A percentile compares a stretch with the other conserved stretches of the same genome.
phyloP scores from a whole-genome alignment of 2,329 filamentous ascomycete species.

The Cordyceps fumosorosea region DNA sequence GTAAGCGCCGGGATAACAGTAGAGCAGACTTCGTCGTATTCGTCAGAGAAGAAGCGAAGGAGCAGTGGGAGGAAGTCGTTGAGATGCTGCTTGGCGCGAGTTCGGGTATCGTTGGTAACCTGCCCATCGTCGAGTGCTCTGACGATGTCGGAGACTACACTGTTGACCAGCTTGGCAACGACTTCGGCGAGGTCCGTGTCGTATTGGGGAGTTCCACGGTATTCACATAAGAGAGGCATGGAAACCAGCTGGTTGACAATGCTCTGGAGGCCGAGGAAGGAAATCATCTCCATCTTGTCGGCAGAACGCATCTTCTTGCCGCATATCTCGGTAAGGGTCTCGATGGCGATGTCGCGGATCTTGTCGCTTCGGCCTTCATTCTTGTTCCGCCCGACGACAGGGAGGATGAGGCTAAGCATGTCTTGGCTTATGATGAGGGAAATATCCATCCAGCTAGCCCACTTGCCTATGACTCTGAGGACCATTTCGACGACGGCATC shows the following conservation, averaged over 20 bases:
- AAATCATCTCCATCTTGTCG: slow-evolving; percentile 92
- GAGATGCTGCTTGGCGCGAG: slow-evolving; percentile 73
- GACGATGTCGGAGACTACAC: slow-evolving; percentile 78
- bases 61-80: slow-evolving; percentile 80
- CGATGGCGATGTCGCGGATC: slow-evolving; percentile 84
- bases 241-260: slow-evolving; percentile 81
- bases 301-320: slow-evolving; percentile 94
- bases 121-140: slow-evolving; percentile 68
- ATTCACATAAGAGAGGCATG: slow-evolving; percentile 73
- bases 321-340: slow-evolving; percentile 92
- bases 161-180: slow-evolving; percentile 93
- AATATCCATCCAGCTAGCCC: slow-evolving; percentile 99
- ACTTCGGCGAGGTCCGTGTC: slow-evolving; percentile 94
- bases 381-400: slow-evolving; percentile 73
- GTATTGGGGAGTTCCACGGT: slow-evolving; percentile 76
- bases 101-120: slow-evolving; percentile 56
- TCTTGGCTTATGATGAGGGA: slow-evolving; percentile 83
- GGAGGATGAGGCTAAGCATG: slow-evolving; percentile 78
- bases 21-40: slow-evolving; percentile 96
- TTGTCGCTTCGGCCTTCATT: slow-evolving; percentile 60
- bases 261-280: slow-evolving; percentile 78
- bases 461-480: slow-evolving; percentile 86
- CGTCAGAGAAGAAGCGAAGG: slow-evolving; percentile 91
- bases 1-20: slow-evolving; percentile 90
- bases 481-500: slow-evolving; percentile 78